Percentiles rank a stretch among this genome's conserved stretches.
Evolutionary conservation across 768 basidiomycete genomes (phyloP).

Genomic region (Russula sp.): DNA sequence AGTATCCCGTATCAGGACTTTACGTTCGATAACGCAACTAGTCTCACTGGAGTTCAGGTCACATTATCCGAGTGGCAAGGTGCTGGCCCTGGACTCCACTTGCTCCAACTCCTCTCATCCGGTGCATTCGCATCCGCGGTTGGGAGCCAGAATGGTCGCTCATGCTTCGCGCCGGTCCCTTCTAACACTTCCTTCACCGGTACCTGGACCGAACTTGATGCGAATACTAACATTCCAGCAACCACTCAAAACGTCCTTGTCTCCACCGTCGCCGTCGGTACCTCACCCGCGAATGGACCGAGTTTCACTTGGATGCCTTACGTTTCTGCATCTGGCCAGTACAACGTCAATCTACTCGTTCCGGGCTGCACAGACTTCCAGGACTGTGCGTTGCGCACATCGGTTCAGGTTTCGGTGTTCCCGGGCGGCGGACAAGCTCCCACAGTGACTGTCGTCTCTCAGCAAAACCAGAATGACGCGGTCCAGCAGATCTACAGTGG

Average conservation of each 20-base stretch:
- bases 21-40: constrained; percentile 52
- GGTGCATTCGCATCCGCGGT: constrained; percentile 85
- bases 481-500: constrained; percentile 67
- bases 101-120: constrained; percentile 87
- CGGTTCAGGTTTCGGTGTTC: constrained; percentile 76
- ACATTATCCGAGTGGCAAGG: constrained; percentile 73
- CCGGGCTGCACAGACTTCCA: constrained; percentile 81
- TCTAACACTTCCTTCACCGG: constrained; percentile 66
- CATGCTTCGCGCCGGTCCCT: constrained; percentile 71
- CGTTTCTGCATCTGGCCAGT: constrained; percentile 82
- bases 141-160: constrained; percentile 46
- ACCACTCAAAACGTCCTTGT: constrained; percentile 72
- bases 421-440: constrained; percentile 63
- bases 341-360: constrained; percentile 75
- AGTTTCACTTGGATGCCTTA: constrained; percentile 87
- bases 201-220: constrained; percentile 56
- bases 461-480: constrained; percentile 62
- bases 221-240: constrained; percentile 68
- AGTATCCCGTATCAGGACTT: constrained; percentile 89
- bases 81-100: constrained; percentile 70
- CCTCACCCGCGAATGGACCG: constrained; percentile 53
- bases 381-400: constrained; percentile 75
- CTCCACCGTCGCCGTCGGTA: constrained; percentile 57
- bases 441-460: constrained; percentile 61
- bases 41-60: constrained; percentile 87